Evolutionary conservation across 192 early-diverging fungal species (phyloP).

Genomic region (Backusella mclennaniae): DNA sequence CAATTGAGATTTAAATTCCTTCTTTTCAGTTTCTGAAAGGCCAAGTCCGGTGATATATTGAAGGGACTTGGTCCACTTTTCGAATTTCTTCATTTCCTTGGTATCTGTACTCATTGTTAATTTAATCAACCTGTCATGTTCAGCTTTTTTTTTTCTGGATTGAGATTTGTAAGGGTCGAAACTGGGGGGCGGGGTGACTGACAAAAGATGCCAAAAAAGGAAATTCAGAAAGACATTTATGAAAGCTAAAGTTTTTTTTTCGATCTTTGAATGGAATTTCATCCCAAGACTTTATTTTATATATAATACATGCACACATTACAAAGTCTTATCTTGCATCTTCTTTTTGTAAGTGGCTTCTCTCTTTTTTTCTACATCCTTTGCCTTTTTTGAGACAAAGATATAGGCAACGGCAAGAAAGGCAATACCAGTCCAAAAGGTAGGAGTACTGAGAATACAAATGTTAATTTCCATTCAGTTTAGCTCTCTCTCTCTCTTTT

Average conservation of each 20-base stretch:
- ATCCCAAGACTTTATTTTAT: background rate
- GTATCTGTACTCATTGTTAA: background rate
- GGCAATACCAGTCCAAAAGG: background rate
- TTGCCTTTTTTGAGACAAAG: background rate
- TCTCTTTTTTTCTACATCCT: background rate
- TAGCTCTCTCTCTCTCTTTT: too few species aligned
- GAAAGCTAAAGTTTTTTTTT: background rate
- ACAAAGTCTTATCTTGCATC: background rate
- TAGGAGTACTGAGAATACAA: background rate
- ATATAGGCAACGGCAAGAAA: background rate
- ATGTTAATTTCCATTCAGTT: background rate
- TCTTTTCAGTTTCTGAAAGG: constrained; percentile 49
- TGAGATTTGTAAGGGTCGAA: background rate
- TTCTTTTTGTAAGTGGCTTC: background rate
- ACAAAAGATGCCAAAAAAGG: constrained; percentile 1
- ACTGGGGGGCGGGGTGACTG: background rate
- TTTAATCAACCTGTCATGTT: background rate
- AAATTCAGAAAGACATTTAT: background rate
- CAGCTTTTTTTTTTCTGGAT: background rate
- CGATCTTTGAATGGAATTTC: background rate
- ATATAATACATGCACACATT: background rate
- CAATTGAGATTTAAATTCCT: constrained; percentile 26
- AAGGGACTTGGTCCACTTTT: constrained; percentile 59
- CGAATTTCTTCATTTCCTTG: constrained; percentile 60
- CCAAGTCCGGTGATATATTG: constrained; percentile 62